Evolutionary conservation across 768 basidiomycete genomes (phyloP), one percentile per base, ranked within the genome.

Genomic region (Macrocybe gigantea): DNA sequence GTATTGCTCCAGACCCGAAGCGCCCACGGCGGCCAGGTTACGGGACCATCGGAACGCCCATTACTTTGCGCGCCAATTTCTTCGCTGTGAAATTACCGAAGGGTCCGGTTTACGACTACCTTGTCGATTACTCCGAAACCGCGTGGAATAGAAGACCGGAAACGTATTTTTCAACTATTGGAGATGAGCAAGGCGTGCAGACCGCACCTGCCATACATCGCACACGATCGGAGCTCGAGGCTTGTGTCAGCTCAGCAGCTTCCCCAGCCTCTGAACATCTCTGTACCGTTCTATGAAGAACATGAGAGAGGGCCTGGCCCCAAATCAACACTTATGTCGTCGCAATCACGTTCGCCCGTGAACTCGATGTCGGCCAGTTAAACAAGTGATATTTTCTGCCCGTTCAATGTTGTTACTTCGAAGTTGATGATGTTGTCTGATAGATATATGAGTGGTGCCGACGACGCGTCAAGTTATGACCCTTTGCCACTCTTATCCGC

Each of bases 11-110:
- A 4, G 65, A 65, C 22, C 22, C 22, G 22, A 22, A 22, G 30
- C 65, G 67, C 6, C 81, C 82, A 7, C 63, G 78, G 6, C 72
- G 82, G 13, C 79, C 81, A 1, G 79, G 78, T 1, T 85, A 65
- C 51, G 82, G 82, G 7, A 79, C 72, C 0, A 50, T 62, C 3
- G 82, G 82, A 22, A 67, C 45, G 7, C 53, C 68, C 0, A 71
- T 80, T 52, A 73, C 61, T 0, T 60, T 85, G 11, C 72, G 85
- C 1, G 71, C 83, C 14, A 86, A 85, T 57, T 83, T 84, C 63
- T 84, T 83, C 59, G 56, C 79, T 0, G 55, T 85, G 8, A 70
- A 59, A 32, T 55, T 77, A n/a, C 71, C 72, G 1, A 70, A 72
- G 39, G 68, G 68, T 0, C 64, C 68, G 0, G 57, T 81, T 5